phyloP scores from a whole-genome alignment of 192 early-diverging fungal species.

The Chytriomyces hyalinus region DNA sequence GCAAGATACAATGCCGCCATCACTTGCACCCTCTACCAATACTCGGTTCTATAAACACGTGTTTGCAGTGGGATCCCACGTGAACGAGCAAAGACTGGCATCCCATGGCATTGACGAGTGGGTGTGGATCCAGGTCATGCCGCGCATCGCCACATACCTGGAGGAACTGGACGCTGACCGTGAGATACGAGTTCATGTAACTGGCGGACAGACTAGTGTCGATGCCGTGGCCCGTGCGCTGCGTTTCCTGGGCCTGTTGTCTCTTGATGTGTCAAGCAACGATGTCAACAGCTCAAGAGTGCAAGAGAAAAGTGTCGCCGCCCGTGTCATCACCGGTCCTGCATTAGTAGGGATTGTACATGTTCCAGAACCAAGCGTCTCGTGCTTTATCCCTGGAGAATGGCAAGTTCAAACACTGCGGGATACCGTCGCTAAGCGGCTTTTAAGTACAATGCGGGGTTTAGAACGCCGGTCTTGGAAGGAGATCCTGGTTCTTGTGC shows the following conservation, averaged over 20 bases:
- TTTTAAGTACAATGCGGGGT: background rate
- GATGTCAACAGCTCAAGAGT: too few relatives aligned
- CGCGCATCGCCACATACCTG: slow-evolving; percentile 16
- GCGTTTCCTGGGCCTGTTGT: slow-evolving; percentile 8
- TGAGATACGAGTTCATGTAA: slow-evolving; percentile 9
- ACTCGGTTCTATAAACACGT: too few relatives aligned
- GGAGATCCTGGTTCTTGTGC: slow-evolving; percentile 20
- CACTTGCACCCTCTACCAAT: too few relatives aligned
- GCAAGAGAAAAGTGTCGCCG: background rate
- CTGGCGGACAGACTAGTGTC: background rate
- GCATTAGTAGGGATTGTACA: background rate
- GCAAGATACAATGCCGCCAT: too few relatives aligned
- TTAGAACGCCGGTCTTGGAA: background rate
- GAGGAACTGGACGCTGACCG: slow-evolving; percentile 9
- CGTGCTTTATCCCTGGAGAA: slow-evolving; percentile 13
- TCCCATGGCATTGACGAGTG: too few relatives aligned
- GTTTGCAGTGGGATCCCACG: too few relatives aligned
- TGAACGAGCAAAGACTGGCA: too few relatives aligned
- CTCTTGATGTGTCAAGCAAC: too few relatives aligned
- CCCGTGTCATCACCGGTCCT: background rate
- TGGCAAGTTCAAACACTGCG: slow-evolving; percentile 10
- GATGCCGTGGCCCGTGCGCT: background rate
- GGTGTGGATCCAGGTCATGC: slow-evolving; percentile 1
- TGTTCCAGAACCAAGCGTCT: slow-evolving; percentile 18
- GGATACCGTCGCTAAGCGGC: background rate